These are phyloP conservation scores for Acacia pycnantha DNA, from an alignment of 331 rosid species.

Conservation along the genomic window DNA sequence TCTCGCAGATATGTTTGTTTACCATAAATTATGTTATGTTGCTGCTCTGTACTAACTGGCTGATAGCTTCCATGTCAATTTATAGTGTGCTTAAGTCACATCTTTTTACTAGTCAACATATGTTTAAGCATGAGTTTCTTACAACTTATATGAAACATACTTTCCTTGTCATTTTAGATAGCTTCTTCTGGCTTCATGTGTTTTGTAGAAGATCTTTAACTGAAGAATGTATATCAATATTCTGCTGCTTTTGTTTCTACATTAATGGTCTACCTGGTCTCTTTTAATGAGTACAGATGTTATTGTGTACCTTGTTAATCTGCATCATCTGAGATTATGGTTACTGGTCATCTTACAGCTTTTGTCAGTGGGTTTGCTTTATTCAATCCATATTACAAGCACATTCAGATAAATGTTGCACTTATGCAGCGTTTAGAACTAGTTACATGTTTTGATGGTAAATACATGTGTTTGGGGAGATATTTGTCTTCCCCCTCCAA, in stretches of 20 bases:
- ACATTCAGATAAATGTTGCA: slow-evolving; percentile 12
- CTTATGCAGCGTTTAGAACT: neutral
- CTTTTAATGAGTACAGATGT: neutral
- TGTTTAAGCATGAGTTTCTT: neutral
- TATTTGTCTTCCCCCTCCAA: neutral
- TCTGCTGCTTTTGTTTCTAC: neutral
- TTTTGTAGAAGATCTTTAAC: neutral
- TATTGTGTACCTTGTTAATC: neutral
- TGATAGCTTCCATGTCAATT: neutral
- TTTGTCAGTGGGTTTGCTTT: slow-evolving; percentile 13
- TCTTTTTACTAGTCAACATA: neutral
- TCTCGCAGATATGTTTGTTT: neutral
- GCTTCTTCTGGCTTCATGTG: neutral
- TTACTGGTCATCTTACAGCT: slow-evolving; percentile 16
- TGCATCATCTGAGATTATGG: neutral
- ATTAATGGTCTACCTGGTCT: neutral
- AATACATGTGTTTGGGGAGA: neutral
- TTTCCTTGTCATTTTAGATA: neutral
- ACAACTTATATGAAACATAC: neutral
- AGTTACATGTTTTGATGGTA: neutral
- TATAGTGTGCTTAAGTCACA: neutral
- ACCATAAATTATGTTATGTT: neutral
- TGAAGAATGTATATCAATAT: neutral
- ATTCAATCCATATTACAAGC: neutral
- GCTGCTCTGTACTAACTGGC: neutral